These are phyloP conservation scores for Metschnikowia picachoensis DNA, from an alignment of 805 yeast genomes.

Conservation along the genomic window DNA sequence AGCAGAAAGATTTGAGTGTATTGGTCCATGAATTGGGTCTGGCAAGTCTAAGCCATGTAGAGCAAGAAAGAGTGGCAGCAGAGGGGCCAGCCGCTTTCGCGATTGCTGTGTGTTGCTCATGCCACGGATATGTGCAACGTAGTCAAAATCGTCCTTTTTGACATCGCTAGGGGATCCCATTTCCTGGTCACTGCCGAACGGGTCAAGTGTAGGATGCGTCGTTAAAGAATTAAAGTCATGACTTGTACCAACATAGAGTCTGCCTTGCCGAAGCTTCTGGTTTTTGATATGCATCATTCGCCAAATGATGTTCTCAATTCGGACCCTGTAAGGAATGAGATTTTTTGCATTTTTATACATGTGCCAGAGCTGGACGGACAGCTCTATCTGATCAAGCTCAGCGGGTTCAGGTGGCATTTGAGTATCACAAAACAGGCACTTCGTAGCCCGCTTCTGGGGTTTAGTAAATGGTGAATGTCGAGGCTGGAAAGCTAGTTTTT, in stretches of 20 bases:
- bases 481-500: too few relatives aligned
- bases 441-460: too few relatives aligned
- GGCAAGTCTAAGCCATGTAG: slow-evolving; percentile 2
- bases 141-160: slow-evolving; percentile 54
- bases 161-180: slow-evolving; percentile 30
- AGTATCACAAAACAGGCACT: not conserved
- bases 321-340: slow-evolving; percentile 63
- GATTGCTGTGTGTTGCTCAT: slow-evolving; percentile 41
- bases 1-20: slow-evolving; percentile 18
- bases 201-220: slow-evolving; percentile 8
- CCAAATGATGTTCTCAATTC: slow-evolving; percentile 88
- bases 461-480: too few relatives aligned
- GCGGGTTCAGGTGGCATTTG: slow-evolving; percentile 1
- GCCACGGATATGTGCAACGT: slow-evolving; percentile 58
- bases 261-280: slow-evolving; percentile 5
- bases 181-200: slow-evolving; percentile 5
- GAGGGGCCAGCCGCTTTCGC: slow-evolving; percentile 18
- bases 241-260: slow-evolving; percentile 4
- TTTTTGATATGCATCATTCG: slow-evolving; percentile 64
- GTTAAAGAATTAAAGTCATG: slow-evolving; percentile 10
- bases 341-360: slow-evolving; percentile 77
- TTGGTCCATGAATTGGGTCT: slow-evolving; percentile 2
- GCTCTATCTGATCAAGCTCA: slow-evolving; percentile 7
- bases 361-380: slow-evolving; percentile 55
- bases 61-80: slow-evolving; percentile 17